Evolutionary conservation across 495 filamentous ascomycete genomes (phyloP).

Genomic region (Neurospora sp.): DNA sequence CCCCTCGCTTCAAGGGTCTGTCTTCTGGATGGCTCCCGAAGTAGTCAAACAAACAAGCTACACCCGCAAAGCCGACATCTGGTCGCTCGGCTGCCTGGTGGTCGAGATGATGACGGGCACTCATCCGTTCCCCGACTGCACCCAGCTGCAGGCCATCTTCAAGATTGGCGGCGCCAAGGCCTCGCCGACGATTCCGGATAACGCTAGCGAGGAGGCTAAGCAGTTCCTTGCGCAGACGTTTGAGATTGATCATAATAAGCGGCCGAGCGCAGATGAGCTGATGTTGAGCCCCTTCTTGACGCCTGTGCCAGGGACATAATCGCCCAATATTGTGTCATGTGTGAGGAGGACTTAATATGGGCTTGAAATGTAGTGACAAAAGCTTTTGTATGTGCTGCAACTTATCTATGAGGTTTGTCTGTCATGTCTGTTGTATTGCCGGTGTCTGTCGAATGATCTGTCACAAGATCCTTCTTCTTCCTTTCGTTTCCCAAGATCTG

Average conservation of each 20-base stretch:
- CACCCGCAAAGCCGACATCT: slow-evolving; percentile 99
- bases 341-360: not conserved
- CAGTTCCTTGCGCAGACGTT: slow-evolving; percentile 84
- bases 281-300: slow-evolving; percentile 71
- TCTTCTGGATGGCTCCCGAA: slow-evolving; percentile 99
- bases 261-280: slow-evolving; percentile 85
- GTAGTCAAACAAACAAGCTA: slow-evolving; percentile 96
- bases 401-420: not conserved
- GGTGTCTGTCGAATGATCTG: not conserved
- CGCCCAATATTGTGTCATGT: not conserved
- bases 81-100: slow-evolving; percentile 91
- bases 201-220: slow-evolving; percentile 75
- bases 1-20: slow-evolving; percentile 89
- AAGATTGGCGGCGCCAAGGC: slow-evolving; percentile 87
- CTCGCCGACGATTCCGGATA: slow-evolving; percentile 78
- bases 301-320: slow-evolving; percentile 34
- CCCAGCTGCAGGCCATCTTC: slow-evolving; percentile 96
- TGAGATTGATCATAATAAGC: slow-evolving; percentile 84
- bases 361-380: not conserved
- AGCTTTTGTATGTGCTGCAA: not conserved
- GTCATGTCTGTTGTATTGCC: not conserved
- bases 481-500: not conserved
- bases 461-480: not conserved
- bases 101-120: slow-evolving; percentile 98
- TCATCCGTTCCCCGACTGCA: slow-evolving; percentile 95